These are phyloP conservation scores for Salix caprea DNA, from an alignment of 345 rosid species.

Conservation along the genomic window DNA sequence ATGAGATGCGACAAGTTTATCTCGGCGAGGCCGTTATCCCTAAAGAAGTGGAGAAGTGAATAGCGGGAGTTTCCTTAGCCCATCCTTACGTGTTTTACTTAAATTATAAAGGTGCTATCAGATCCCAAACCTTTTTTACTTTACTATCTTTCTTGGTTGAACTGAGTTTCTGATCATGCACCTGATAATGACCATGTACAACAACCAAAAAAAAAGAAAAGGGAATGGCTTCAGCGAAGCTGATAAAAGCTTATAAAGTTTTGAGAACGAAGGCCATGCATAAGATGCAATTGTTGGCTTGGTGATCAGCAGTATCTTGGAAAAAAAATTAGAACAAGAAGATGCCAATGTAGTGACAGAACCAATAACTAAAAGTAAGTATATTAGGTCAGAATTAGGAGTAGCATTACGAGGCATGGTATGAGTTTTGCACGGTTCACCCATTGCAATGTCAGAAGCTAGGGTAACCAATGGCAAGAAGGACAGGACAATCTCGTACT, in stretches of 20 bases:
- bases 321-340: background rate
- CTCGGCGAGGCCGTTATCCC: constrained; percentile 53
- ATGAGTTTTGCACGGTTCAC: constrained; percentile 1
- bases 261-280: constrained; percentile 6
- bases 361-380: background rate
- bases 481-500: background rate
- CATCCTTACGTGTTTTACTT: background rate
- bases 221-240: background rate
- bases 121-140: background rate
- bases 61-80: background rate
- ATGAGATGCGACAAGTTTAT: constrained; percentile 87
- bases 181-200: background rate
- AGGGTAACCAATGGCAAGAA: background rate
- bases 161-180: background rate
- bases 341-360: background rate
- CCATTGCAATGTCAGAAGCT: background rate
- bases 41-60: constrained; percentile 53
- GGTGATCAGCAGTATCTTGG: background rate
- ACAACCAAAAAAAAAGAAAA: background rate
- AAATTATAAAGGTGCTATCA: constrained; percentile 19
- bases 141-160: background rate
- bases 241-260: background rate
- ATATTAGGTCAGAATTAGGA: background rate
- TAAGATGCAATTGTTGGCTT: background rate
- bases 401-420: background rate